A percentile compares a stretch with the other conserved stretches of the same genome.
These are phyloP conservation scores for Volutella citrinella DNA, from an alignment of 2,329 filamentous ascomycete genomes.

Conservation along the genomic window DNA sequence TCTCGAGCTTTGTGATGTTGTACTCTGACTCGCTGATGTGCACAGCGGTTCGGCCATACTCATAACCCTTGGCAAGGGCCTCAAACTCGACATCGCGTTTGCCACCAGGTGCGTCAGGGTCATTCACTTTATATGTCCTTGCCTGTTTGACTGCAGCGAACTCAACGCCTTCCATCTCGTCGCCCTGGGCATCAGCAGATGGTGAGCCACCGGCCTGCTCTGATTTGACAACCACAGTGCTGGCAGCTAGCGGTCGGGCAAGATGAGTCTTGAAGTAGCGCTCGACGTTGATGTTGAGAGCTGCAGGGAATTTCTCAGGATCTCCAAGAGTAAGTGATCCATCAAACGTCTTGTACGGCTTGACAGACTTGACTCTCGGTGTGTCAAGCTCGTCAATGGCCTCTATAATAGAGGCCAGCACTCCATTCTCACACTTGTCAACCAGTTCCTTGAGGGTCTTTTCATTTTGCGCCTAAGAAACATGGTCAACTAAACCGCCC, in stretches of 20 bases:
- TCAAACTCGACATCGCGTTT: conserved; percentile 81
- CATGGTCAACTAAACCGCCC: too few relatives aligned
- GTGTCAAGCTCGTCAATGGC: conserved; percentile 77
- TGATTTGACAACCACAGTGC: conserved; percentile 64
- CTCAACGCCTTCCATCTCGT: conserved; percentile 49
- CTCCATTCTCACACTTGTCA: conserved; percentile 63
- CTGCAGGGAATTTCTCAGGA: conserved; percentile 66
- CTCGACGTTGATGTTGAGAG: conserved; percentile 81
- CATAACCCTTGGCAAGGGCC: conserved; percentile 86
- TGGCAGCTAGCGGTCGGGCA: conserved; percentile 72
- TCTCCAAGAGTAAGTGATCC: conserved; percentile 80
- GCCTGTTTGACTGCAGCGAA: conserved; percentile 72
- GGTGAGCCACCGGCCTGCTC: conserved; percentile 48
- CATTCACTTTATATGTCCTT: conserved; percentile 78
- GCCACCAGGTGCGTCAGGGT: conserved; percentile 70
- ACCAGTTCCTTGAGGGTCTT: conserved; percentile 60
- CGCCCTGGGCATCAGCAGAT: conserved; percentile 46
- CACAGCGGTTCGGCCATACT: conserved; percentile 89
- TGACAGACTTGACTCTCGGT: conserved; percentile 73
- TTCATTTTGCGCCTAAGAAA: conserved; percentile 67
- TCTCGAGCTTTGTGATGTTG: conserved; percentile 85
- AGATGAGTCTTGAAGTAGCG: conserved; percentile 84
- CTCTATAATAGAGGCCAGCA: conserved; percentile 81
- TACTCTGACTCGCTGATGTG: conserved; percentile 83
- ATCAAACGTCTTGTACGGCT: conserved; percentile 75